Percentiles rank a stretch among this genome's conserved stretches.
Conservation (phyloP, 208 protist genomes). For the Wallacemonas rigidus region DNA sequence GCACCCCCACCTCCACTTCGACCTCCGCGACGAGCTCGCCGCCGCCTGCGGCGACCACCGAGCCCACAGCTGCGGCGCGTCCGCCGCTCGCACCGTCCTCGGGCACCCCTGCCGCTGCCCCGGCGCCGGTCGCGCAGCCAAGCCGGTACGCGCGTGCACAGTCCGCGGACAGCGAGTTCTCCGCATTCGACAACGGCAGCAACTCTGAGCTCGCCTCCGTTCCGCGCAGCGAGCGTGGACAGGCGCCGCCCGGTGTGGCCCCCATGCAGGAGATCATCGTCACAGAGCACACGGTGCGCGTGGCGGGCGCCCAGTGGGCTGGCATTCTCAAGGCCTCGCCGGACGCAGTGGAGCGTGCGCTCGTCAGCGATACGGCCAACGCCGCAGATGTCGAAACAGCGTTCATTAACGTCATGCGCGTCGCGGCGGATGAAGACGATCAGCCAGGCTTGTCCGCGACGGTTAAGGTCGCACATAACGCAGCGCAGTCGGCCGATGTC, state of each 20-base stretch:
- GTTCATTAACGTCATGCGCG: constrained; percentile 38
- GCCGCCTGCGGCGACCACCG: constrained; percentile 1
- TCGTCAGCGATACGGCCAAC: constrained; percentile 40
- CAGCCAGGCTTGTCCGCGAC: constrained; percentile 26
- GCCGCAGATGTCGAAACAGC: constrained; percentile 37
- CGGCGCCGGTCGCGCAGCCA: constrained; percentile 12
- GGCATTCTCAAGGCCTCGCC: constrained; percentile 30
- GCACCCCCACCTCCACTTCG: not conserved
- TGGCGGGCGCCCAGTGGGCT: constrained; percentile 38
- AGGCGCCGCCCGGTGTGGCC: constrained; percentile 10
- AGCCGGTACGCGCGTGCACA: constrained; percentile 12
- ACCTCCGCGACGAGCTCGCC: not conserved
- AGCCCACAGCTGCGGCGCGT: not conserved
- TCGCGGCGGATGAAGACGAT: constrained; percentile 24
- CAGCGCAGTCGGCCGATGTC: constrained; percentile 8
- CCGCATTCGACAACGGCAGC: constrained; percentile 20
- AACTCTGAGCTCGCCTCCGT: not conserved
- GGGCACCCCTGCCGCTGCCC: constrained; percentile 6
- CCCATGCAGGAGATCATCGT: constrained; percentile 32
- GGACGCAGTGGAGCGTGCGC: constrained; percentile 47
- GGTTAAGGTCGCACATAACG: constrained; percentile 40
- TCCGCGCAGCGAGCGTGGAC: not conserved
- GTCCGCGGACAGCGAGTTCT: constrained; percentile 29
- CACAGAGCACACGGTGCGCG: constrained; percentile 28
- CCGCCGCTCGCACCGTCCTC: constrained; percentile 15